These are phyloP conservation scores for Bimuria novae-zelandiae DNA, from an alignment of 2,329 filamentous ascomycete species.

Conservation along the genomic window DNA sequence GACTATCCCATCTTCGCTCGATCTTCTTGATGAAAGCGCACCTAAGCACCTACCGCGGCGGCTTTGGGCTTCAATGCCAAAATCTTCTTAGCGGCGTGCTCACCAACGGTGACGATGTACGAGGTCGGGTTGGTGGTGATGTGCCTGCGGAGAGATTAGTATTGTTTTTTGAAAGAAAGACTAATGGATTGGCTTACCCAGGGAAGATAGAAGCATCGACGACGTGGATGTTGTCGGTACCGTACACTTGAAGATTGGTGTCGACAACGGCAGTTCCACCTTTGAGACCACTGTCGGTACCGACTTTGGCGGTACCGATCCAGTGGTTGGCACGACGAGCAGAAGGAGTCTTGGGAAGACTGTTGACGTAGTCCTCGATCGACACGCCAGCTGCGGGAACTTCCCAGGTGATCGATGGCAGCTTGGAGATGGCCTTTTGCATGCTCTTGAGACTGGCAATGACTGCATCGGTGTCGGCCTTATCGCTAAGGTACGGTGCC, in stretches of 20 bases:
- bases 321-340: conserved; percentile 53
- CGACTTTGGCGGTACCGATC: conserved; percentile 62
- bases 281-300: conserved; percentile 49
- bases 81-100: conserved; percentile 47
- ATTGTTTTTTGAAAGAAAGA: neutral
- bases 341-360: conserved; percentile 45
- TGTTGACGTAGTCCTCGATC: conserved; percentile 61
- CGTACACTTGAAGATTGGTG: conserved; percentile 55
- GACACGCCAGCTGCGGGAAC: conserved; percentile 57
- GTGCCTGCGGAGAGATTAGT: conserved; percentile 28
- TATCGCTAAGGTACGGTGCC: conserved; percentile 62
- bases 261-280: conserved; percentile 55
- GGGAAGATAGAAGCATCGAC: conserved; percentile 56
- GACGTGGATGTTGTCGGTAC: conserved; percentile 52
- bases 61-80: conserved; percentile 30
- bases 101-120: conserved; percentile 43
- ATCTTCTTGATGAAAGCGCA: conserved; percentile 4
- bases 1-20: conserved; percentile 10
- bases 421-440: conserved; percentile 57
- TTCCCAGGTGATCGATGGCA: conserved; percentile 61
- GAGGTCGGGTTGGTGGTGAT: conserved; percentile 46
- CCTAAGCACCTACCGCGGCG: conserved; percentile 19
- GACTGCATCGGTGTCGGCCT: conserved; percentile 66
- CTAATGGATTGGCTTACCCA: conserved; percentile 27
- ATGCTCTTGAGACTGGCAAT: conserved; percentile 67